Conservation (phyloP, 805 yeast genomes). For the Dipodascus albidus region DNA sequence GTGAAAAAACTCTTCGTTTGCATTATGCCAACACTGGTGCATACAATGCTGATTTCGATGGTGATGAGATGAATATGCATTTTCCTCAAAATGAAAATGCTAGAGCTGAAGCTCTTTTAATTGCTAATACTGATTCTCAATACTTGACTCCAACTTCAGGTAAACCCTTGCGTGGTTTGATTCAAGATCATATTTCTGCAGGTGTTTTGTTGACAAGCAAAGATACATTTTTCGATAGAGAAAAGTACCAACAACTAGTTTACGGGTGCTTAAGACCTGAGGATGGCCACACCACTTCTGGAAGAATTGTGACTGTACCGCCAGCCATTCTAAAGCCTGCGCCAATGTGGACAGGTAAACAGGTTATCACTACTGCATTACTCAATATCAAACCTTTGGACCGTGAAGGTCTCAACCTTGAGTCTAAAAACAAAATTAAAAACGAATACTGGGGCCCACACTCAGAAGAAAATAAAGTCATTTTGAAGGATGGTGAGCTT, state of each 20-base stretch:
- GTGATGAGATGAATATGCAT: slow-evolving; percentile 99
- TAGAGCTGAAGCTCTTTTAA: slow-evolving; percentile 84
- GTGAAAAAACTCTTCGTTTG: slow-evolving; percentile 90
- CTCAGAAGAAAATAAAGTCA: slow-evolving; percentile 75
- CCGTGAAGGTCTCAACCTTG: slow-evolving; percentile 85
- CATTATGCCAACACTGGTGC: slow-evolving; percentile 99
- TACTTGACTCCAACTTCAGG: slow-evolving; percentile 98
- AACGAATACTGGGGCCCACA: slow-evolving; percentile 88
- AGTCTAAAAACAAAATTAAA: slow-evolving; percentile 79
- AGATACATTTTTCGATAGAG: slow-evolving; percentile 84
- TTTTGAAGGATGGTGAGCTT: slow-evolving; percentile 78
- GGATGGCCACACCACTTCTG: slow-evolving; percentile 72
- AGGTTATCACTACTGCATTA: slow-evolving; percentile 83
- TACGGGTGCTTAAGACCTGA: slow-evolving; percentile 95
- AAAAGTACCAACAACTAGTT: slow-evolving; percentile 83
- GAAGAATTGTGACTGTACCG: slow-evolving; percentile 62
- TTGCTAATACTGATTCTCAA: slow-evolving; percentile 96
- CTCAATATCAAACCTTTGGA: slow-evolving; percentile 76
- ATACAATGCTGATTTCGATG: slow-evolving; percentile 97
- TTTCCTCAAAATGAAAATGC: slow-evolving; percentile 98
- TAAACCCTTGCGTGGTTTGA: slow-evolving; percentile 94
- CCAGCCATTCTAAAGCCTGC: slow-evolving; percentile 83
- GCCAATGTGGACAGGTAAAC: slow-evolving; percentile 97
- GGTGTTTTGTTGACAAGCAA: slow-evolving; percentile 97
- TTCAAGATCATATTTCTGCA: slow-evolving; percentile 97